Evolutionary conservation across 257 asterid genomes (phyloP).

Genomic region (Salvia splendens): DNA sequence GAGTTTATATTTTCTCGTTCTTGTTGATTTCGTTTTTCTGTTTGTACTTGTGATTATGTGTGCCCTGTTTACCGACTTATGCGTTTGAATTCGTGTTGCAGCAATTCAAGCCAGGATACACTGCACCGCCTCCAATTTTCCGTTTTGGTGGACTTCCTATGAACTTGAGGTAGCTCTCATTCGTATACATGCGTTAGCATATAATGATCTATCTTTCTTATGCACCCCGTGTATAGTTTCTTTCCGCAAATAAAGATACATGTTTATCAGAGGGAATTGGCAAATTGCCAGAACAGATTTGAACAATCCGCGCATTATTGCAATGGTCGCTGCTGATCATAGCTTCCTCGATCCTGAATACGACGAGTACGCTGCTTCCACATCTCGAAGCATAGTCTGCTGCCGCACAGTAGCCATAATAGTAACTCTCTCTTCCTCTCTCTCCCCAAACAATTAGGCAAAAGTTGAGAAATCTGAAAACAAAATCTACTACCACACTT

Average conservation of each 20-base stretch:
- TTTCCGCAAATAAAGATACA: slow-evolving; percentile 18
- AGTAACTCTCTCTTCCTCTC: slow-evolving; percentile 51
- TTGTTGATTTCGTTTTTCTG: not conserved
- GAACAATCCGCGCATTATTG: slow-evolving; percentile 66
- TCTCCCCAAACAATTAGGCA: slow-evolving; percentile 2
- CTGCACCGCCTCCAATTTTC: slow-evolving; percentile 89
- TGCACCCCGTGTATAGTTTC: slow-evolving; percentile 1
- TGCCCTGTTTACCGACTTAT: not conserved
- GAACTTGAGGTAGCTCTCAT: slow-evolving; percentile 66
- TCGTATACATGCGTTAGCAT: not conserved
- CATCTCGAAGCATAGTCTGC: slow-evolving; percentile 73
- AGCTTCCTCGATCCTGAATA: slow-evolving; percentile 50
- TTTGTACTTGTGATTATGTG: not conserved
- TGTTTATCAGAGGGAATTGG: slow-evolving; percentile 83
- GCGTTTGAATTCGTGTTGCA: slow-evolving; percentile 39
- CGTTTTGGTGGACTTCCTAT: slow-evolving; percentile 77
- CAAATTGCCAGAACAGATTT: slow-evolving; percentile 76
- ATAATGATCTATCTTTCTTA: not conserved
- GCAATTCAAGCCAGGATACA: slow-evolving; percentile 90
- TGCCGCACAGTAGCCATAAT: slow-evolving; percentile 75
- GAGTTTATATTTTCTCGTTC: slow-evolving; percentile 20
- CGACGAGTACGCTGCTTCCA: slow-evolving; percentile 62
- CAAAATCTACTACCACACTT: no score
- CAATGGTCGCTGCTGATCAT: slow-evolving; percentile 77
- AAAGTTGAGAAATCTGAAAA: not conserved